phyloP scores from a whole-genome alignment of 495 filamentous ascomycete species.

The Cairneyella variabilis region DNA sequence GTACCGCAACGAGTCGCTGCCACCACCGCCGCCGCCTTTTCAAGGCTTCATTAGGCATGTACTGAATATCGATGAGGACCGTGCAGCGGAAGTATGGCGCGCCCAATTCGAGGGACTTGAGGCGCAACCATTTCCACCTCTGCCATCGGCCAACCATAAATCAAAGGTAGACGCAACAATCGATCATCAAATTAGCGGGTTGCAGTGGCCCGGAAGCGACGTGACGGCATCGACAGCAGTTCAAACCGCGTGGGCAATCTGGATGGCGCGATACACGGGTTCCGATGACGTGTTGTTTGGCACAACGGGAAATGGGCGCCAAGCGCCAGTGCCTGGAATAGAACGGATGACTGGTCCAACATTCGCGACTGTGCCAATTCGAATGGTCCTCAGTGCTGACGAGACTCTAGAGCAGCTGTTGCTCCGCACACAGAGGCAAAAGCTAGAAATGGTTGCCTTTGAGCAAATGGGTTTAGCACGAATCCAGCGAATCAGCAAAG shows the following conservation, averaged over 20 bases:
- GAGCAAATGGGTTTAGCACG: slow-evolving; percentile 70
- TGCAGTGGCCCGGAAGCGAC: not conserved
- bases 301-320: slow-evolving; percentile 1
- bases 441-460: slow-evolving; percentile 50
- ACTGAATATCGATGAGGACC: slow-evolving; percentile 7
- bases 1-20: slow-evolving; percentile 21
- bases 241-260: slow-evolving; percentile 37
- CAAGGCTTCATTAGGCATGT: slow-evolving; percentile 27
- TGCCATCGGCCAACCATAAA: slow-evolving; percentile 25
- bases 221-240: slow-evolving; percentile 32
- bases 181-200: not conserved
- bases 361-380: slow-evolving; percentile 11
- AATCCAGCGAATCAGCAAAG: slow-evolving; percentile 58
- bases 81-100: slow-evolving; percentile 23
- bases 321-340: slow-evolving; percentile 3
- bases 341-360: slow-evolving; percentile 7
- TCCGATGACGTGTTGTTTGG: slow-evolving; percentile 32
- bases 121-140: slow-evolving; percentile 27
- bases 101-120: slow-evolving; percentile 19
- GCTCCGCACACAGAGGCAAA: slow-evolving; percentile 51
- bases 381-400: slow-evolving; percentile 48
- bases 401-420: slow-evolving; percentile 49
- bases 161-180: slow-evolving; percentile 6
- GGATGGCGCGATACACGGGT: slow-evolving; percentile 28
- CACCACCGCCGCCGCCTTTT: slow-evolving; percentile 24